phyloP scores from a whole-genome alignment of 1,284 basidiomycete species.

The Sanghuangporus sanghuang region DNA sequence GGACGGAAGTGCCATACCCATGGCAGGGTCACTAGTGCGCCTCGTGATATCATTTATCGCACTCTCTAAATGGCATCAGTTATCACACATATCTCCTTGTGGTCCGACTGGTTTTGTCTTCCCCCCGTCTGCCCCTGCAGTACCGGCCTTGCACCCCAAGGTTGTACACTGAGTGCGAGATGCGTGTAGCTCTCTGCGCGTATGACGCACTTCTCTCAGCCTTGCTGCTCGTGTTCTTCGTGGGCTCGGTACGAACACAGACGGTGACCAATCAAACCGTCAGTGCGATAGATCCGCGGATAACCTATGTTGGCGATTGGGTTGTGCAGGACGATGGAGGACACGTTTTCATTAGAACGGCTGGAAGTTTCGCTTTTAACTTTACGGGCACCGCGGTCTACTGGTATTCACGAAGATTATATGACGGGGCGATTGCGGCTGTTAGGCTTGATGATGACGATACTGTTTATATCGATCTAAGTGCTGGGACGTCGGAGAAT shows the following conservation, averaged over 20 bases:
- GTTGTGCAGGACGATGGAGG: conserved; percentile 7
- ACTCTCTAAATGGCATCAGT: too few species aligned
- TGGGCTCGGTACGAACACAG: not conserved
- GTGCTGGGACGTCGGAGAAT: not conserved
- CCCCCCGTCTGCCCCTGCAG: too few species aligned
- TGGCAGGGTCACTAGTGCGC: too few species aligned
- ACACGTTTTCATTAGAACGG: not conserved
- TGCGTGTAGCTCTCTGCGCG: not conserved
- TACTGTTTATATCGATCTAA: not conserved
- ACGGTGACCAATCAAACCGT: not conserved
- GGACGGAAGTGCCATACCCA: too few species aligned
- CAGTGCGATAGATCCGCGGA: conserved; percentile 5
- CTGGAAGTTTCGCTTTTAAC: not conserved
- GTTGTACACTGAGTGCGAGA: too few species aligned
- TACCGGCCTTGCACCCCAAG: too few species aligned
- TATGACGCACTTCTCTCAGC: not conserved
- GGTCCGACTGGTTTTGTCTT: too few species aligned
- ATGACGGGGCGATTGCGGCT: not conserved
- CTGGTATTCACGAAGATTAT: not conserved
- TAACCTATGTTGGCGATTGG: conserved; percentile 6
- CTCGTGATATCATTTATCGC: too few species aligned
- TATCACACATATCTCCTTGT: too few species aligned
- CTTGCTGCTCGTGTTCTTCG: not conserved
- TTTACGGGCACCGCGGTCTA: conserved; percentile 5
- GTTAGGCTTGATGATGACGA: not conserved